Conservation (phyloP, 352 stramenopile species). For the Phytophthora pluvialis region DNA sequence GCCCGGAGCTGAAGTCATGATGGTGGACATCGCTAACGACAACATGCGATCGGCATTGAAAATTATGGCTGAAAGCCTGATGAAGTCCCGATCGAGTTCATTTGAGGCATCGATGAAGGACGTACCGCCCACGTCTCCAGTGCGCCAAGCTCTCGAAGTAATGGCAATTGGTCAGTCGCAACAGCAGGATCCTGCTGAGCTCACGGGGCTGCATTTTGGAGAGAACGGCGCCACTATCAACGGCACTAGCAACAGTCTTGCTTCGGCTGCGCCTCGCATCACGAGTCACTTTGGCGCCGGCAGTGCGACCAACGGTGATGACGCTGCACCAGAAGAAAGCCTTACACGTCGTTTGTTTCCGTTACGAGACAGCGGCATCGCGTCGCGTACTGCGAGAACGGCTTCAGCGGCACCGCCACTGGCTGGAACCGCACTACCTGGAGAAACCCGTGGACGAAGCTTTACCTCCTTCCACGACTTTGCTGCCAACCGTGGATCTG, state of each 20-base stretch:
- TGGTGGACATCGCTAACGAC: constrained; percentile 74
- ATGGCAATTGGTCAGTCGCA: constrained; percentile 42
- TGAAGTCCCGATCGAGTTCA: constrained; percentile 49
- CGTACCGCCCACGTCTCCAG: constrained; percentile 58
- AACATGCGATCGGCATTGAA: constrained; percentile 77
- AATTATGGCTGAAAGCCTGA: constrained; percentile 71
- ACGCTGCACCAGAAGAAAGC: constrained; percentile 30
- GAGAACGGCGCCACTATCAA: constrained; percentile 18
- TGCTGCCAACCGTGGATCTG: constrained; percentile 33
- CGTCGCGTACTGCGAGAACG: constrained; percentile 25
- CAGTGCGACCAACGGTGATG: constrained; percentile 9
- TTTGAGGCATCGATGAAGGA: constrained; percentile 74
- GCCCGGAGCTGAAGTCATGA: constrained; percentile 65
- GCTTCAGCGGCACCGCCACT: constrained; percentile 26
- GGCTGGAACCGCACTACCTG: constrained; percentile 13
- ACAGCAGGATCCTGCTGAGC: constrained; percentile 27
- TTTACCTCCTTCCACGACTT: constrained; percentile 61
- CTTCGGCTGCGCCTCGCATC: constrained; percentile 18
- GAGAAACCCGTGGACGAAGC: constrained; percentile 43
- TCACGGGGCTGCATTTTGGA: constrained; percentile 25
- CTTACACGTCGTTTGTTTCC: constrained; percentile 64
- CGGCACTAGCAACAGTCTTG: constrained; percentile 22
- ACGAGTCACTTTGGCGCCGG: constrained; percentile 28
- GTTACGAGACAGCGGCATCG: constrained; percentile 12
- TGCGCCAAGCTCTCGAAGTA: constrained; percentile 51